Evolutionary conservation across 768 basidiomycete genomes (phyloP).

Genomic region (Leccinum pellstonianum): DNA sequence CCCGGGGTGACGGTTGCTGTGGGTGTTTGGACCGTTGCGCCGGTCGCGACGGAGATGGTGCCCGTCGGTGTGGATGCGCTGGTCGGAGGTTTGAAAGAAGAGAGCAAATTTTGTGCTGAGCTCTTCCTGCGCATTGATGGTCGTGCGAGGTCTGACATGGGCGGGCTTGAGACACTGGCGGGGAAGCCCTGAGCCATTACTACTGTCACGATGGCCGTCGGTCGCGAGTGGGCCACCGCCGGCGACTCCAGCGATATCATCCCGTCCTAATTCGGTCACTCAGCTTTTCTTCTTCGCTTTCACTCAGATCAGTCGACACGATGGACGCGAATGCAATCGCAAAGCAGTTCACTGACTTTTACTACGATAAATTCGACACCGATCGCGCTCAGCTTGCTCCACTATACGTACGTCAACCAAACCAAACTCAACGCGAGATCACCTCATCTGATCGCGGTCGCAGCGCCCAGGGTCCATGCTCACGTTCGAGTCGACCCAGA

Average conservation of each 20-base stretch:
- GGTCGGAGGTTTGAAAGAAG: constrained; percentile 56
- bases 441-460: constrained; percentile 21
- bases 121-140: constrained; percentile 82
- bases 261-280: constrained; percentile 19
- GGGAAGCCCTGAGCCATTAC: constrained; percentile 21
- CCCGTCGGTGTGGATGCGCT: constrained; percentile 30
- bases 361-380: constrained; percentile 77
- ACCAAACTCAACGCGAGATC: constrained; percentile 23
- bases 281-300: not conserved
- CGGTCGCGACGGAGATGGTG: constrained; percentile 35
- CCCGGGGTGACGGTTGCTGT: constrained; percentile 39
- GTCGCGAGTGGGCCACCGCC: constrained; percentile 11
- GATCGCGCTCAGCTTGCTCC: constrained; percentile 51
- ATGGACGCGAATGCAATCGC: constrained; percentile 75
- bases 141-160: constrained; percentile 37
- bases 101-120: constrained; percentile 79
- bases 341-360: constrained; percentile 76
- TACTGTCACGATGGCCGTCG: not conserved
- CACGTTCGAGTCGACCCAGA: constrained; percentile 66
- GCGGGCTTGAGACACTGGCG: constrained; percentile 22
- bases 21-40: constrained; percentile 35
- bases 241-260: not conserved
- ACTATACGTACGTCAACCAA: constrained; percentile 71
- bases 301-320: constrained; percentile 41
- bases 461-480: constrained; percentile 85